Base-by-base conservation (phyloP, 2,329 filamentous ascomycete species). In the Aspergillus versicolor region DNA sequence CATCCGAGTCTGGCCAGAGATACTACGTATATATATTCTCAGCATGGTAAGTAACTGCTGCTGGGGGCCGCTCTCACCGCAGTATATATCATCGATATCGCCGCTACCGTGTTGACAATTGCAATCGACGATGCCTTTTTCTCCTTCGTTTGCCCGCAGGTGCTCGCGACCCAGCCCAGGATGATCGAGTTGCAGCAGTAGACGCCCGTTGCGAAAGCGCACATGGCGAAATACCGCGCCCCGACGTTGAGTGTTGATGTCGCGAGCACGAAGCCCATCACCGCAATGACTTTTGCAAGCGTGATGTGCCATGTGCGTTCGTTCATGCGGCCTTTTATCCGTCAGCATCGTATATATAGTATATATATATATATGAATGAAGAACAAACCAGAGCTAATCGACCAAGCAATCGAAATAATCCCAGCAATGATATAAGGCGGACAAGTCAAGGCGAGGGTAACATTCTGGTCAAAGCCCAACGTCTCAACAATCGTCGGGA, bases 51-150 rank as follows among this genome's bases (percentile, higher is more conserved):
- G 6, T 24, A 24, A 24, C 1, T 24, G 24, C 3, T 11, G 27
- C 11, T 11, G 9, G 27, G 27, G 27, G 27, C 4, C 27, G 9
- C 27, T 30, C 27, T 30, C 27, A 44, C 42, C 21, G 42, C 42
- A 22, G 42, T 44, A 12, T 44, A 44, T 13, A 44, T 44, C 42
- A 44, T 44, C 6, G 42, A 44, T 44, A 44, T 44, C 19, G 42
- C 42, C 17, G 42, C 42, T 44, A 30, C 59, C 57, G 74, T 69
- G 48, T 79, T 78, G 24, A 77, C 75, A 52, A 78, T 75, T 2
- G 75, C 73, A 12, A 78, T 49, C 12, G 70, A 65, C 4, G 74
- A 73, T 32, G 76, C 75, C 57, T 77, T 76, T 65, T 79, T 79
- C 63, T 77, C 76, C 11, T 71, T 65, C 1, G 75, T 77, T 53